These are phyloP conservation scores for Mariannaea elegans DNA, from an alignment of 2,329 filamentous ascomycete species.

Conservation along the genomic window DNA sequence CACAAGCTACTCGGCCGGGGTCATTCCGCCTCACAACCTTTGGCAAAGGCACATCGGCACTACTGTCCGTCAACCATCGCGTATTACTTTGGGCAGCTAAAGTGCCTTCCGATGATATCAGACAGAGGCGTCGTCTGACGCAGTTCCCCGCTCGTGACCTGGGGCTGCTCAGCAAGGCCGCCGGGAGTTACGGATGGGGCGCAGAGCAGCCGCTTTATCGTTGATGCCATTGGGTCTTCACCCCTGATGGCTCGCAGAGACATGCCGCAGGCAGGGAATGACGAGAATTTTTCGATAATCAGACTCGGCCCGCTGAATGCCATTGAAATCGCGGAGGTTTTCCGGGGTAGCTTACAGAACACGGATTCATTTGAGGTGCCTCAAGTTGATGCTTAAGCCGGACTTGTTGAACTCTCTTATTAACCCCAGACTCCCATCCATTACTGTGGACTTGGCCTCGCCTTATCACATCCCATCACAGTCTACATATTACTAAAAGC, in stretches of 20 bases:
- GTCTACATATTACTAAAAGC: neutral
- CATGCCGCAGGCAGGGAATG: conserved; percentile 19
- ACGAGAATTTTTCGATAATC: conserved; percentile 18
- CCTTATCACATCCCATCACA: neutral
- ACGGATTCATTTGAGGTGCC: conserved; percentile 19
- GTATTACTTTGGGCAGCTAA: conserved; percentile 18
- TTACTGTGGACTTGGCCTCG: neutral
- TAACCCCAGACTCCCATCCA: conserved; percentile 29
- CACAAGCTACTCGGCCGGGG: conserved; percentile 38
- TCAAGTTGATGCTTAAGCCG: conserved; percentile 36
- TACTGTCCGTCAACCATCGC: conserved; percentile 30
- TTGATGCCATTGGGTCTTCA: conserved; percentile 30
- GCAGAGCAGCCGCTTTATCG: conserved; percentile 23
- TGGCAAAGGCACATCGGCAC: conserved; percentile 34
- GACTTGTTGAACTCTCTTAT: conserved; percentile 33
- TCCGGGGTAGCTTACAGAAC: conserved; percentile 33
- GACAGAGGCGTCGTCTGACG: conserved; percentile 33
- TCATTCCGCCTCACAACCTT: conserved; percentile 41
- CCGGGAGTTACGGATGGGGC: conserved; percentile 24
- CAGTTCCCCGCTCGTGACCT: conserved; percentile 37
- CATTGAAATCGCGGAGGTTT: conserved; percentile 38
- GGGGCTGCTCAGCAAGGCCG: conserved; percentile 27
- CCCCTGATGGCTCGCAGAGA: conserved; percentile 15
- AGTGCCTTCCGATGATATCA: conserved; percentile 39
- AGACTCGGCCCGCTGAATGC: conserved; percentile 39